Percentiles rank a stretch among this genome's conserved stretches.
Conservation (phyloP, 371 early-diverging fungal genomes). For the Umbelopsis sp. region DNA sequence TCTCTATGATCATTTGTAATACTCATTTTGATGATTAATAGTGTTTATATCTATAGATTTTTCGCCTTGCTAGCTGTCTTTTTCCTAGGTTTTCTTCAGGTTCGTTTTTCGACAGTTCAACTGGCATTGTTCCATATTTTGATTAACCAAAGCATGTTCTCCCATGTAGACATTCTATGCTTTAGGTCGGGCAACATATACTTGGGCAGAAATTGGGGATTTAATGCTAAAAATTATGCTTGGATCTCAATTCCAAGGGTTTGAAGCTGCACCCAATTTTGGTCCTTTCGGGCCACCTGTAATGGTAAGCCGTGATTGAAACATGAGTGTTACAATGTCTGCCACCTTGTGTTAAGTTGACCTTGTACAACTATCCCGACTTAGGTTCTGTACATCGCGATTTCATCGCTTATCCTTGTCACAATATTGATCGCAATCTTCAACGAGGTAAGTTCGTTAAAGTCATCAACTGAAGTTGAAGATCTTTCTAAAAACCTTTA, state of each 20-base stretch:
- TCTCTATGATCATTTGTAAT: too few relatives aligned
- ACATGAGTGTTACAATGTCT: neutral
- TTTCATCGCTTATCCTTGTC: conserved; percentile 37
- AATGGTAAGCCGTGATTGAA: conserved; percentile 22
- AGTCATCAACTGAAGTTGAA: too few relatives aligned
- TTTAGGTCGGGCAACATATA: neutral
- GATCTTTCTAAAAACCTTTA: neutral
- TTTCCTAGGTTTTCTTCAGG: conserved; percentile 40
- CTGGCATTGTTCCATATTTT: neutral
- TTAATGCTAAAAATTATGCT: conserved; percentile 37
- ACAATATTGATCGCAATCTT: conserved; percentile 40
- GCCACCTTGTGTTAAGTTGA: neutral
- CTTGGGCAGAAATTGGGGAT: conserved; percentile 38
- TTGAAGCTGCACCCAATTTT: conserved; percentile 34
- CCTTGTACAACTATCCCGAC: neutral
- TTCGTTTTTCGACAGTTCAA: conserved; percentile 25
- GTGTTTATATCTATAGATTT: neutral
- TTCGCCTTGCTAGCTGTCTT: conserved; percentile 37
- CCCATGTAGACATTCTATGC: neutral
- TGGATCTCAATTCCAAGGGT: conserved; percentile 40
- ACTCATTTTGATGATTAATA: too few relatives aligned
- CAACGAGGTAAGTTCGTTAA: conserved; percentile 9
- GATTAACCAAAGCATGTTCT: too few relatives aligned
- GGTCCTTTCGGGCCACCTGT: conserved; percentile 37
- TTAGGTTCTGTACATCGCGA: conserved; percentile 35